A percentile compares a stretch with the other conserved stretches of the same genome.
These are phyloP conservation scores for Alternaria rosae DNA, from an alignment of 2,329 filamentous ascomycete species.

Conservation along the genomic window DNA sequence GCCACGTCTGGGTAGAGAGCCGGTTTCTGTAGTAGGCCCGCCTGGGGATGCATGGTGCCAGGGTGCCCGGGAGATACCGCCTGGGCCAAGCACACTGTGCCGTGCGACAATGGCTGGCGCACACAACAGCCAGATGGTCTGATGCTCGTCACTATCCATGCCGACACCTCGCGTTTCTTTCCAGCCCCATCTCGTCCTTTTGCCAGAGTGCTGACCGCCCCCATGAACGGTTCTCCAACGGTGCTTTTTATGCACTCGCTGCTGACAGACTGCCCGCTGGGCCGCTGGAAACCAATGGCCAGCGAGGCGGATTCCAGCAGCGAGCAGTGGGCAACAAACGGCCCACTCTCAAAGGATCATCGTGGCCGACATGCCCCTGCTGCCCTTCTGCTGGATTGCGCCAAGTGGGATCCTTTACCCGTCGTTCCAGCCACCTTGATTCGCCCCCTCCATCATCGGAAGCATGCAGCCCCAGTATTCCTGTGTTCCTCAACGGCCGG, in stretches of 20 bases:
- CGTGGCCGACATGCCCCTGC: slow-evolving; percentile 16
- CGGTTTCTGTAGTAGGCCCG: slow-evolving; percentile 1
- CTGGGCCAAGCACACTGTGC: slow-evolving; percentile 7
- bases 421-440: slow-evolving; percentile 14
- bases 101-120: slow-evolving; percentile 25
- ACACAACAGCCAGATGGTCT: slow-evolving; percentile 27
- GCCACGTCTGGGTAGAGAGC: neutral
- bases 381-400: slow-evolving; percentile 13
- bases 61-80: slow-evolving; percentile 6
- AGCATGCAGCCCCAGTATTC: slow-evolving; percentile 11
- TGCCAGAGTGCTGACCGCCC: neutral
- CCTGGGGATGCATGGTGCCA: slow-evolving; percentile 8
- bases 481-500: slow-evolving; percentile 6
- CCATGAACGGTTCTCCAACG: slow-evolving; percentile 9
- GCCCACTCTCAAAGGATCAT: slow-evolving; percentile 16
- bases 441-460: slow-evolving; percentile 8
- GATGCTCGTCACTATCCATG: slow-evolving; percentile 17
- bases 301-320: slow-evolving; percentile 19
- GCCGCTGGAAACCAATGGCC: slow-evolving; percentile 30
- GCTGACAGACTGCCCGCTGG: slow-evolving; percentile 18
- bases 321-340: slow-evolving; percentile 13
- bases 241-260: slow-evolving; percentile 14
- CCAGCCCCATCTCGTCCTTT: neutral
- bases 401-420: slow-evolving; percentile 15
- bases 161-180: neutral